A percentile compares a stretch with the other conserved stretches of the same genome.
Evolutionary conservation across 441 rosid species (phyloP).

Genomic region (Melianthus villosus): DNA sequence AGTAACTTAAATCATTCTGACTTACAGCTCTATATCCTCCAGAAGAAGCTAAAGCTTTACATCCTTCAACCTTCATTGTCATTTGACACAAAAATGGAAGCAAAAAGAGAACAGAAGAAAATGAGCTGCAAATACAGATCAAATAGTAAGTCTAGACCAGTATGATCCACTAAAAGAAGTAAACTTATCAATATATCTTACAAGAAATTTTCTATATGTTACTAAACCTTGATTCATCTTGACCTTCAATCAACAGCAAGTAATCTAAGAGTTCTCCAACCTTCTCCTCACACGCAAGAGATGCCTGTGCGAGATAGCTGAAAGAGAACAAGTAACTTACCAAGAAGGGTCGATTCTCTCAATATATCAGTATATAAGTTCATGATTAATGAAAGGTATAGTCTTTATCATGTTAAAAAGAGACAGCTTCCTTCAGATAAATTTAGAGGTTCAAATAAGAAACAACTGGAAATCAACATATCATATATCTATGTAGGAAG

Average conservation of each 20-base stretch:
- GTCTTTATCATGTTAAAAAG: too few relatives aligned
- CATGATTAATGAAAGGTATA: too few relatives aligned
- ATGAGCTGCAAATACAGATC: conserved; percentile 31
- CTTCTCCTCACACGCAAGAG: conserved; percentile 59
- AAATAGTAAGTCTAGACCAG: conserved; percentile 6
- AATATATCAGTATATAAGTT: too few relatives aligned
- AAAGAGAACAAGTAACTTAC: conserved; percentile 7
- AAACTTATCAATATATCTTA: not conserved
- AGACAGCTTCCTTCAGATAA: too few relatives aligned
- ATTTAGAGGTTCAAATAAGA: too few relatives aligned
- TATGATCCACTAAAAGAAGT: not conserved
- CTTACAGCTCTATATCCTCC: conserved; percentile 57
- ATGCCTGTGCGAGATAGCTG: conserved; percentile 87
- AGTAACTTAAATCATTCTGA: not conserved
- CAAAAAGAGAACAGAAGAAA: conserved; percentile 57
- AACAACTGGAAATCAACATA: conserved; percentile 1
- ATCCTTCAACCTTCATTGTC: conserved; percentile 58
- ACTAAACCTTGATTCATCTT: conserved; percentile 67
- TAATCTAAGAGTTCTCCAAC: conserved; percentile 51
- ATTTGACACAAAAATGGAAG: conserved; percentile 84
- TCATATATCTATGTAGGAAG: too few relatives aligned
- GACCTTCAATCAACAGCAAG: conserved; percentile 70
- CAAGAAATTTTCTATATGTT: not conserved
- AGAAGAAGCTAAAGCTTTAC: conserved; percentile 40
- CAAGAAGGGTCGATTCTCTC: too few relatives aligned